phyloP scores from a whole-genome alignment of 2,329 filamentous ascomycete genomes.

The Cercospora sp. region DNA sequence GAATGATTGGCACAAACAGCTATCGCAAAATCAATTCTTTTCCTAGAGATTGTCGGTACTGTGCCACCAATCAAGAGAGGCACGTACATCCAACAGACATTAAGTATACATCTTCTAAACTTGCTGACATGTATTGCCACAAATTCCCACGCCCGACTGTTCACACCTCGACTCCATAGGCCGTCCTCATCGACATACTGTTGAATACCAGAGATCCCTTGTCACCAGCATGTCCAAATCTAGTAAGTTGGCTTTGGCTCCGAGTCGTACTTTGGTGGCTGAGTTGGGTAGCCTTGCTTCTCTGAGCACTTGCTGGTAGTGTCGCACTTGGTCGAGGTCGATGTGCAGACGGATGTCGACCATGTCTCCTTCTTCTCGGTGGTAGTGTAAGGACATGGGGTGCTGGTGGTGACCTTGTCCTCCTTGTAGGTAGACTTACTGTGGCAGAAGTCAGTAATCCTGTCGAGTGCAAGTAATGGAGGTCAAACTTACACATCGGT shows the following conservation, averaged over 20 bases:
- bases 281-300: constrained; percentile 18
- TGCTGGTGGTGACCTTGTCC: constrained; percentile 18
- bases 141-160: not conserved
- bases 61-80: not conserved
- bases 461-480: not conserved
- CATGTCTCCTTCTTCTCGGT: constrained; percentile 7
- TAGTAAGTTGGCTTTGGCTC: constrained; percentile 14
- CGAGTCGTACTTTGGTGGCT: constrained; percentile 1
- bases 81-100: not conserved
- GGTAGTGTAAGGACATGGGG: constrained; percentile 20
- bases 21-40: not conserved
- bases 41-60: not conserved
- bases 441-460: not conserved
- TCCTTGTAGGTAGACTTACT: constrained; percentile 11
- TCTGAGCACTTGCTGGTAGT: constrained; percentile 7
- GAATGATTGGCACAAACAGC: not conserved
- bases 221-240: not conserved
- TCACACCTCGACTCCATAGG: not conserved
- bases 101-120: not conserved
- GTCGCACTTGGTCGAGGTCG: constrained; percentile 20
- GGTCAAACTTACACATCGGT: constrained; percentile 15
- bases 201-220: not conserved
- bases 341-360: constrained; percentile 23
- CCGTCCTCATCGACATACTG: not conserved
- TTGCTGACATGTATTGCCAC: not conserved